Evolutionary conservation across 2,329 filamentous ascomycete genomes (phyloP).

Genomic region (Coccinonectria pachysandricola): DNA sequence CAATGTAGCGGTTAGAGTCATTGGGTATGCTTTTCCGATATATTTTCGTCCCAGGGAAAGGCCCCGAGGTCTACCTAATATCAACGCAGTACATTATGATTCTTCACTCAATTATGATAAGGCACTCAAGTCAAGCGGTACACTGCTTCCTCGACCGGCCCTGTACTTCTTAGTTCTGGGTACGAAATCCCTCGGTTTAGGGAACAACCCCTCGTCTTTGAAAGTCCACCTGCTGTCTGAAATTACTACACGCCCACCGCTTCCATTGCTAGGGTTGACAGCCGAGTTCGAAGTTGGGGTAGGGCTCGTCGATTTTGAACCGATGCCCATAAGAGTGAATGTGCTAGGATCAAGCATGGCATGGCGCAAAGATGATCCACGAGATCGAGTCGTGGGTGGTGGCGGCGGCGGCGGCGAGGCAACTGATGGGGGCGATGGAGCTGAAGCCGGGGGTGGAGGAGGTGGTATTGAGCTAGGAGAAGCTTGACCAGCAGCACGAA

Average conservation of each 20-base stretch:
- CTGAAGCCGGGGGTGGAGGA: conserved; percentile 23
- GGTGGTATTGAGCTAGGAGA: conserved; percentile 28
- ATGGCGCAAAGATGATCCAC: conserved; percentile 39
- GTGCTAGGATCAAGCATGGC: conserved; percentile 65
- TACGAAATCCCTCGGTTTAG: conserved; percentile 72
- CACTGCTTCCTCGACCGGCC: conserved; percentile 85
- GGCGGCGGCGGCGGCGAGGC: conserved; percentile 32
- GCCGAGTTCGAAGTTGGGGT: conserved; percentile 26
- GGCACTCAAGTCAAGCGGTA: conserved; percentile 71
- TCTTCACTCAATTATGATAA: no score
- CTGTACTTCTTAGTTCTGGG: conserved; percentile 72
- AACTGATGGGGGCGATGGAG: conserved; percentile 22
- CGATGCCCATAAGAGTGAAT: conserved; percentile 63
- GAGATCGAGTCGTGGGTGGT: conserved; percentile 26
- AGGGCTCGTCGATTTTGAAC: conserved; percentile 40
- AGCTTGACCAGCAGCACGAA: conserved; percentile 33
- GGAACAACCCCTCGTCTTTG: conserved; percentile 68
- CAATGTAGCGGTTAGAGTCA: no score
- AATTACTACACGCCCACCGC: conserved; percentile 46
- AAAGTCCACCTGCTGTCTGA: conserved; percentile 81
- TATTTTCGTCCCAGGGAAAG: no score
- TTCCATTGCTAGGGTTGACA: no score
- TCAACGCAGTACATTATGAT: no score
- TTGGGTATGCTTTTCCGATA: no score
- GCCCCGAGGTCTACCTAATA: no score